Base-by-base conservation (phyloP, 164 flowering plant genomes). In the Vitis rupestris region DNA sequence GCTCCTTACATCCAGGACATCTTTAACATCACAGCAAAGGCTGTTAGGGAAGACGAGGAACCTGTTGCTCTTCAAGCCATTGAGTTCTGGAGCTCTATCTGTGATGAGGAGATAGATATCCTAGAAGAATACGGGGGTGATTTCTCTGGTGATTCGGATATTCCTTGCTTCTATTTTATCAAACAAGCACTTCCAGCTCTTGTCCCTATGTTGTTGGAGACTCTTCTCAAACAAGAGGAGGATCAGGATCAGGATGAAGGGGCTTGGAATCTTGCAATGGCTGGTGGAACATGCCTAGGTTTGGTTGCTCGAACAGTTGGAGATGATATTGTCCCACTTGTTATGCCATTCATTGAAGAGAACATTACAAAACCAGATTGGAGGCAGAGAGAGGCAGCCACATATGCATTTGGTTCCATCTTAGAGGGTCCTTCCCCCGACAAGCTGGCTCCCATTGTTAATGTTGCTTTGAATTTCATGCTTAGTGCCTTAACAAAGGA, bases 191-290 rank as follows among this genome's bases (percentile, higher is more conserved):
- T 88, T 27, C 86, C 89, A 72, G 90, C 84, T 58, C 88, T 88
- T 55, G 88, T 88, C 4, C 89, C 93, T n/a, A 60, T 88, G 85
- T 68, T 88, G 58, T 76, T 88, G 77, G 90, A 86, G 76, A 86
- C 87, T 14, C 85, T 88, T 10, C 83, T 88, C 23, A 88, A 86
- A 80, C 93, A 88, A 73, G 93, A 88, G 70, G 93, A 86, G 70
- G 90, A 83, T 78, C 93, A 88, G 74, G 93, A 88, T 82, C 86
- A 79, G 75, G 93, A 87, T 74, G 93, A 88, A 76, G 89, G 88
- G 19, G 85, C 87, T 29, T 88, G 93, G 93, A 86, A 88, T 65
- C 74, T 86, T 71, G 86, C 93, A 13, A 88, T 88, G 93, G 90
- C 93, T 62, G 93, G 93, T 48, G 93, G 93, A 0, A 88, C 93